Base-by-base conservation (phyloP, 2,329 filamentous ascomycete genomes). In the Aspergillus sclerotialis region DNA sequence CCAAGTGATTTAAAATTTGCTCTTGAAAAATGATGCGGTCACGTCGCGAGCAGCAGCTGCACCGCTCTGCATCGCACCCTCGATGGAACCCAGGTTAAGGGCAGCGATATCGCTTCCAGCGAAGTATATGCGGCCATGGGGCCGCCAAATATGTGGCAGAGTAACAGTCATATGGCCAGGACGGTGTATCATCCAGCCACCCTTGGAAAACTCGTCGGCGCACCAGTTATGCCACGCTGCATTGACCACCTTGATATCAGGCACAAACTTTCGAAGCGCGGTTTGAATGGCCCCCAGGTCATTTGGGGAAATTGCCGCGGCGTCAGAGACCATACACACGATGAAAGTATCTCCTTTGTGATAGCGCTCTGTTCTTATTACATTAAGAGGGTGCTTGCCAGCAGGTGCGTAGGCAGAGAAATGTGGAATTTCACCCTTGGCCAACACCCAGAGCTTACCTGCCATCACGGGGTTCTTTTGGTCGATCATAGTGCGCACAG, bases 121-220 rank as follows among this genome's bases (percentile, higher is more conserved):
- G 28, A 43, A 43, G 2, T 24, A 30, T 25, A 43, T 35, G 18
- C 38, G 37, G 19, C 40, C 40, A 29, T 43, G 40, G 7, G 32
- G 38, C 25, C 29, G 32, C 10, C 38, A 38, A 21, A 43, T 35
- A 14, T 40, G 24, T 2, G 30, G 3, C 3, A 23, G 38, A 17
- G 28, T 35, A 12, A 11, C 26, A 15, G 40, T 43, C 8, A 43
- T 32, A n/a, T n/a, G 30, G 2, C 40, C 40, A 11, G 40, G 40
- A 24, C 38, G 34, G 27, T 43, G 32, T 33, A 38, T 38, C 36
- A 38, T 38, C 39, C 39, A 43, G 21, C 40, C 42, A 10, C 42
- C 42, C 28, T 38, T 17, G 14, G 39, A 37, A 23, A 40, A 45
- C 24, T 43, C 39, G 23, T 45, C 42, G 7, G 19, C 24, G 8